phyloP scores from a whole-genome alignment of 495 filamentous ascomycete genomes.

The Monascus purpureus region DNA sequence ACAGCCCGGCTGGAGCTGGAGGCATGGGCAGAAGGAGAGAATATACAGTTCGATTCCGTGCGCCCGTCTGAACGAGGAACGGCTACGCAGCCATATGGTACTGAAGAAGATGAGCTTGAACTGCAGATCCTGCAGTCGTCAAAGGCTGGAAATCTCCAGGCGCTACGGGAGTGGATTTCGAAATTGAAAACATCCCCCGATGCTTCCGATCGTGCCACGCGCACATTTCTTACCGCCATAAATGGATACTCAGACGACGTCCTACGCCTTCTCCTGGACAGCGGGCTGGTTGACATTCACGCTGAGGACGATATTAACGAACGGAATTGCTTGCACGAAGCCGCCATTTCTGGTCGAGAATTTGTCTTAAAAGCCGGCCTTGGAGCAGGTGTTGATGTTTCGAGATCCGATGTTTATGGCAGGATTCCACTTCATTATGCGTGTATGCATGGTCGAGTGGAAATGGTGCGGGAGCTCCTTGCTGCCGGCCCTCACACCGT shows the following conservation, averaged over 20 bases:
- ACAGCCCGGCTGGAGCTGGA: constrained; percentile 84
- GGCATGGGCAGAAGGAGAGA: constrained; percentile 93
- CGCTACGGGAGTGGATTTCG: constrained; percentile 48
- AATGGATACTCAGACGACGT: constrained; percentile 70
- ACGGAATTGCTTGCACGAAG: constrained; percentile 88
- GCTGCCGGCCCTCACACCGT: constrained; percentile 49
- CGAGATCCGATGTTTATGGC: constrained; percentile 79
- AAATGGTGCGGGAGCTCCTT: constrained; percentile 66
- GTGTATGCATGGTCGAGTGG: constrained; percentile 80
- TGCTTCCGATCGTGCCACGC: constrained; percentile 59
- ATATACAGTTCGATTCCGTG: constrained; percentile 61
- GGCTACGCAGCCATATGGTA: constrained; percentile 48
- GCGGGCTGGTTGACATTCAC: constrained; percentile 69
- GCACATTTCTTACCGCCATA: constrained; percentile 78
- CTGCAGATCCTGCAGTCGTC: constrained; percentile 79
- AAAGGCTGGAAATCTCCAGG: constrained; percentile 51
- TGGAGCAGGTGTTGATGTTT: constrained; percentile 53
- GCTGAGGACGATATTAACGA: constrained; percentile 96
- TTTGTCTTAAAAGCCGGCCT: constrained; percentile 66
- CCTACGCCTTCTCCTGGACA: constrained; percentile 60
- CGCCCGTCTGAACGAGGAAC: constrained; percentile 46
- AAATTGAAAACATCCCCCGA: constrained; percentile 42
- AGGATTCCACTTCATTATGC: constrained; percentile 91
- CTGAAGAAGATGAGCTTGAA: constrained; percentile 77
- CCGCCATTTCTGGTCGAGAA: constrained; percentile 72